These are phyloP conservation scores for Arabidopsis arenosa DNA, from an alignment of 345 rosid genomes.

Conservation along the genomic window DNA sequence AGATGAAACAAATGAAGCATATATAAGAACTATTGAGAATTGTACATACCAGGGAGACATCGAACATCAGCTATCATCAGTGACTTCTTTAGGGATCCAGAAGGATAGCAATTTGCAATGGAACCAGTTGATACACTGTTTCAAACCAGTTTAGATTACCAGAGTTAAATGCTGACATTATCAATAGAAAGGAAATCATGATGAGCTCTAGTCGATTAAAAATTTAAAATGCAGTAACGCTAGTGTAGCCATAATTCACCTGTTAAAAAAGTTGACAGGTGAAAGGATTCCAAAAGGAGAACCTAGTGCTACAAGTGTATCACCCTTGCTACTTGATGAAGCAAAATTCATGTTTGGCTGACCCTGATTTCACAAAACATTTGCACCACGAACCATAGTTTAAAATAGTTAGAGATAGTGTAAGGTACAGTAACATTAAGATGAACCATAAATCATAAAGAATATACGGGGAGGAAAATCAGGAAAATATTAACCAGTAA, in stretches of 20 bases:
- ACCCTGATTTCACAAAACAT: conserved; percentile 53
- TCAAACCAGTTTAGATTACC: conserved; percentile 36
- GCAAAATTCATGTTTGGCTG: conserved; percentile 53
- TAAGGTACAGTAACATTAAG: conserved; percentile 13
- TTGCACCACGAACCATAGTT: conserved; percentile 13
- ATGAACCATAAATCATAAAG: conserved; percentile 25
- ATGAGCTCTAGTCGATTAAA: background rate
- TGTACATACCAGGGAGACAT: conserved; percentile 86
- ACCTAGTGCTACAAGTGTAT: conserved; percentile 74
- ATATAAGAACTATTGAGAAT: conserved; percentile 34
- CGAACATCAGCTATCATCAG: conserved; percentile 93
- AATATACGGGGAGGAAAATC: conserved; percentile 11
- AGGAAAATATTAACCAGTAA: conserved; percentile 52
- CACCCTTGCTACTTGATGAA: conserved; percentile 61
- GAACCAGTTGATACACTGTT: conserved; percentile 84
- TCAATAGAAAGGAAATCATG: background rate
- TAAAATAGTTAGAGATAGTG: background rate
- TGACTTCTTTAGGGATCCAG: conserved; percentile 58
- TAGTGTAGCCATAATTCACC: conserved; percentile 50
- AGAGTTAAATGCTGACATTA: conserved; percentile 22
- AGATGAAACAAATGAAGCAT: conserved; percentile 28
- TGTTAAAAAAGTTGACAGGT: conserved; percentile 86
- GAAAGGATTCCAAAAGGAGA: conserved; percentile 97
- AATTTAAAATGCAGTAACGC: conserved; percentile 4
- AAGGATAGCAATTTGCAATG: conserved; percentile 77